phyloP scores from a whole-genome alignment of 1,139 yeast genomes.

The Sugiyamaella grinbergsii region DNA sequence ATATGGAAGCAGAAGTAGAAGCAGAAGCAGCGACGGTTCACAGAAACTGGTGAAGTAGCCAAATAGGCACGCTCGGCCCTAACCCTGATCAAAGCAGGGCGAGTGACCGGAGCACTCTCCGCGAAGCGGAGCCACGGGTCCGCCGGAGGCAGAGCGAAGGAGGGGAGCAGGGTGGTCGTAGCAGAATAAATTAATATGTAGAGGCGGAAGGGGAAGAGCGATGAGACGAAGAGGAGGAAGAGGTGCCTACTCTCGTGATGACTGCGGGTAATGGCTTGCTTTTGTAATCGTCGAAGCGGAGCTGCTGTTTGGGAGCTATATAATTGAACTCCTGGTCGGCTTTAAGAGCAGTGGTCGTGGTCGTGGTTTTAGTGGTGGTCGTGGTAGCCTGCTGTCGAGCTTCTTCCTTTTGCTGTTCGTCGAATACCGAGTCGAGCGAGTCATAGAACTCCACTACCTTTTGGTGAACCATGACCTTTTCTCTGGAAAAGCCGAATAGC shows the following conservation, averaged over 20 bases:
- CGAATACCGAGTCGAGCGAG: slow-evolving; percentile 37
- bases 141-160: no score
- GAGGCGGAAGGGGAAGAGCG: not conserved
- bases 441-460: slow-evolving; percentile 70
- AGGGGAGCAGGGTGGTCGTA: not conserved
- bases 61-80: no score
- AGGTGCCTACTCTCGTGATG: slow-evolving; percentile 2
- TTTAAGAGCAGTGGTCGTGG: not conserved
- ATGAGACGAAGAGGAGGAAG: not conserved
- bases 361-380: not conserved
- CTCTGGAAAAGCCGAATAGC: slow-evolving; percentile 66
- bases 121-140: not conserved
- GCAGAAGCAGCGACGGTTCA: not conserved
- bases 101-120: no score
- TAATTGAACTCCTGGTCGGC: slow-evolving; percentile 2
- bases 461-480: slow-evolving; percentile 64
- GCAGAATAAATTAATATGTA: not conserved
- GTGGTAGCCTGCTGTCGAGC: no score
- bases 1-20: not conserved
- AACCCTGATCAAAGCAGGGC: not conserved
- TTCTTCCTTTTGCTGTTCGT: slow-evolving; percentile 4
- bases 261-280: slow-evolving; percentile 5
- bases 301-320: slow-evolving; percentile 12
- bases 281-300: slow-evolving; percentile 5
- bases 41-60: no score